Percentiles rank a stretch among this genome's conserved stretches.
phyloP scores from a whole-genome alignment of 371 early-diverging fungal genomes.

The Mortierella sp. region DNA sequence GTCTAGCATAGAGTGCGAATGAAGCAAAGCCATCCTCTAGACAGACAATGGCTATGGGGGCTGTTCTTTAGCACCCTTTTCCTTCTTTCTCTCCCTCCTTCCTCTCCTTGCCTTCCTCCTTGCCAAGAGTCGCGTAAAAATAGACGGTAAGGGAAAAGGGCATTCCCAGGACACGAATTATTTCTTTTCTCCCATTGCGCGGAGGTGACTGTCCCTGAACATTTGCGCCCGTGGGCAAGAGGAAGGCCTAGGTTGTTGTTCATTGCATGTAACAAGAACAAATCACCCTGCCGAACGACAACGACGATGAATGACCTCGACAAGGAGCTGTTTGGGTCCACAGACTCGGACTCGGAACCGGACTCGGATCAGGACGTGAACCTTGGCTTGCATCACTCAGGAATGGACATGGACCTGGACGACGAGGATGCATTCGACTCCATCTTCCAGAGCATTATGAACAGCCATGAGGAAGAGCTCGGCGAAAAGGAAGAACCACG shows the following conservation, averaged over 20 bases:
- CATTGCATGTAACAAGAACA: neutral
- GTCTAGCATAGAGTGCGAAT: neutral
- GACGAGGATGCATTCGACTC: conserved; percentile 19
- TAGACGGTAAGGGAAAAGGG: neutral
- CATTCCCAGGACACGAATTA: neutral
- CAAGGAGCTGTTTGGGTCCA: conserved; percentile 45
- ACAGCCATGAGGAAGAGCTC: conserved; percentile 13
- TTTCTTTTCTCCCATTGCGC: neutral
- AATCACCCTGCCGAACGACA: neutral
- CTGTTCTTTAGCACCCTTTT: neutral
- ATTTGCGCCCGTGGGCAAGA: neutral
- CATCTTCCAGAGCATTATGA: conserved; percentile 49
- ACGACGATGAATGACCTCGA: conserved; percentile 36
- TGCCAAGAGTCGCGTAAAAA: neutral
- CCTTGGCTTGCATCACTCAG: neutral
- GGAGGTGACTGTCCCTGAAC: conserved; percentile 11
- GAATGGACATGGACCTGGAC: neutral
- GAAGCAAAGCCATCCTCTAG: neutral
- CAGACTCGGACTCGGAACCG: conserved; percentile 31
- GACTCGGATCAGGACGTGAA: neutral
- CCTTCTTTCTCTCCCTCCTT: no score
- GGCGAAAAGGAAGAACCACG: neutral
- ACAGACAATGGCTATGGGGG: neutral
- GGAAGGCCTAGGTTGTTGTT: neutral
- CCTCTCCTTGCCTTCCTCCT: neutral